phyloP scores from a whole-genome alignment of 2,329 filamentous ascomycete species.

The Colletotrichum eremochloae region DNA sequence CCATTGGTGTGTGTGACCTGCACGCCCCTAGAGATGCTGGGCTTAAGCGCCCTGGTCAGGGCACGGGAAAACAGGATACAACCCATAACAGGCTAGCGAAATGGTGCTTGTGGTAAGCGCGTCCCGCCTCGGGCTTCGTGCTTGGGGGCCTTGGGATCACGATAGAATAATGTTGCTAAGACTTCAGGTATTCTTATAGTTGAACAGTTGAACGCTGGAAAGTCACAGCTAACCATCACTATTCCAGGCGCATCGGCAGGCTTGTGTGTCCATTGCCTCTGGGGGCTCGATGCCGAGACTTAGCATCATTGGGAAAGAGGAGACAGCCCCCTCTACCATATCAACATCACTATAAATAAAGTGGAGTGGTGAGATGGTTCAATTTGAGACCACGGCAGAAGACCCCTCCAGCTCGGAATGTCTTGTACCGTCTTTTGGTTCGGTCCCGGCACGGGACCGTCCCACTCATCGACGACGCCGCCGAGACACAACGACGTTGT shows the following conservation, averaged over 20 bases:
- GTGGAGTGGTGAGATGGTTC: neutral
- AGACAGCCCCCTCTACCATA: neutral
- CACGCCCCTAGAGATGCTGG: neutral
- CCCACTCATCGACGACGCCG: constrained; percentile 14
- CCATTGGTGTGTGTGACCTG: constrained; percentile 2
- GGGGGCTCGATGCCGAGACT: constrained; percentile 21
- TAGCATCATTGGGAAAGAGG: constrained; percentile 3
- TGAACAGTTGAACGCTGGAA: neutral
- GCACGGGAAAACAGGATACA: neutral
- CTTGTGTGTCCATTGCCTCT: neutral
- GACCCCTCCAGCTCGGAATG: constrained; percentile 11
- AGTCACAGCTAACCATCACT: neutral
- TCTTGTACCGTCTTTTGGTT: constrained; percentile 16
- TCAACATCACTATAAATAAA: neutral
- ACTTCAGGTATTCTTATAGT: neutral
- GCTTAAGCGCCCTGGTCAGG: constrained; percentile 12
- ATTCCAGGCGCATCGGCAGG: neutral
- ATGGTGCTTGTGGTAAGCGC: neutral
- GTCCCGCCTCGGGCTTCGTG: neutral
- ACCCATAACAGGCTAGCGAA: too few species aligned
- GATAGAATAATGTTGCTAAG: neutral
- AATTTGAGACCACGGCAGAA: constrained; percentile 8
- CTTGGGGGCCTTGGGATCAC: neutral
- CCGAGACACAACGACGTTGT: constrained; percentile 13
- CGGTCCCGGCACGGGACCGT: constrained; percentile 27